phyloP scores from a whole-genome alignment of 73 alveolate species.

The Paramecium pentaurelia region DNA sequence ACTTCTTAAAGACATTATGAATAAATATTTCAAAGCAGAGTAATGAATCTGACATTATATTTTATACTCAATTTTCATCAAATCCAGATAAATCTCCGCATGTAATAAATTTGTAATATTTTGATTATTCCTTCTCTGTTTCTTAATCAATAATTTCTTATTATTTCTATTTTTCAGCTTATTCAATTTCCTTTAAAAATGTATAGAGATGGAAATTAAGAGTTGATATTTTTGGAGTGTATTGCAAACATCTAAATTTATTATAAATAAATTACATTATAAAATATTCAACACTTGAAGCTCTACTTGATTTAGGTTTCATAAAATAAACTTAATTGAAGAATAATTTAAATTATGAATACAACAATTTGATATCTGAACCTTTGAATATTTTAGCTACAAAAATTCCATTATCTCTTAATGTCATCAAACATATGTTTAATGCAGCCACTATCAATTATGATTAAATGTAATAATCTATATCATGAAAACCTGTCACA shows the following conservation, averaged over 20 bases:
- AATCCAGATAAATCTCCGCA: constrained; percentile 64
- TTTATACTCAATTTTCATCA: constrained; percentile 55
- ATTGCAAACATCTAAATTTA: constrained; percentile 13
- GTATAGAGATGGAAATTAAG: constrained; percentile 28
- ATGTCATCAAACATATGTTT: constrained; percentile 80
- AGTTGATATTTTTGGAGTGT: neutral
- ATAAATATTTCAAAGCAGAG: neutral
- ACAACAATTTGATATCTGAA: constrained; percentile 80
- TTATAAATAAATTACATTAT: neutral
- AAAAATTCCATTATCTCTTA: constrained; percentile 87
- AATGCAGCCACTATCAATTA: constrained; percentile 92
- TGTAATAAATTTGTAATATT: constrained; percentile 56
- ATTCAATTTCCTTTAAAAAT: constrained; percentile 45
- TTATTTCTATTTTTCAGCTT: neutral
- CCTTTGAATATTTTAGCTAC: constrained; percentile 96
- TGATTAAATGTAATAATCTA: constrained; percentile 91
- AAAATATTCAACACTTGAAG: constrained; percentile 59
- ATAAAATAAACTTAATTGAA: constrained; percentile 65
- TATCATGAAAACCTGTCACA: constrained; percentile 94
- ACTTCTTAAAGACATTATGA: neutral
- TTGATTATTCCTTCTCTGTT: constrained; percentile 26
- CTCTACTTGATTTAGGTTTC: constrained; percentile 61
- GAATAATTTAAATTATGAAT: constrained; percentile 80
- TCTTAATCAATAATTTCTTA: neutral
- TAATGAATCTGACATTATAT: neutral